Conservation (phyloP, 768 basidiomycete genomes). For the Psilocybe azurescens region DNA sequence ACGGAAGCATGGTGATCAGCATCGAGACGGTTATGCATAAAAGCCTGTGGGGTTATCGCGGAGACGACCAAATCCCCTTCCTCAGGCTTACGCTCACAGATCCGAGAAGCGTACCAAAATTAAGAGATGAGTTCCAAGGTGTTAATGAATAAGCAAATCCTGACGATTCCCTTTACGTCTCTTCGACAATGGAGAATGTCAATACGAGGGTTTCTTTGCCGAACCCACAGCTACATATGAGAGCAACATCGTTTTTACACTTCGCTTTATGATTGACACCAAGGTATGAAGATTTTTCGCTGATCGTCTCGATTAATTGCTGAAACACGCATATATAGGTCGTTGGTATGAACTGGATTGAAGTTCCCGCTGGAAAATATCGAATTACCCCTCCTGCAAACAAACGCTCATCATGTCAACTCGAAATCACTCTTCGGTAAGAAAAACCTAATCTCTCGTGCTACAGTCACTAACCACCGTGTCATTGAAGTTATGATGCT, state of each 20-base stretch:
- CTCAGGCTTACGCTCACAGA: conserved; percentile 82
- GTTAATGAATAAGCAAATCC: neutral
- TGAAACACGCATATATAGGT: conserved; percentile 53
- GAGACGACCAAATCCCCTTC: conserved; percentile 81
- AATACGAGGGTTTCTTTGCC: conserved; percentile 63
- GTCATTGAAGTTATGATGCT: conserved; percentile 66
- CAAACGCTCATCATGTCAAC: conserved; percentile 84
- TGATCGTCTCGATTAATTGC: neutral
- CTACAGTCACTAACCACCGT: no score
- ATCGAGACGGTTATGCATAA: conserved; percentile 69
- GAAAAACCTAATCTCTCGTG: conserved; percentile 6
- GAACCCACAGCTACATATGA: conserved; percentile 78
- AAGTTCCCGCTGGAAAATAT: conserved; percentile 86
- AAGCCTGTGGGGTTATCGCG: conserved; percentile 87
- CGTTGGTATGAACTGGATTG: conserved; percentile 99
- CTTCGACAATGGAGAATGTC: conserved; percentile 78
- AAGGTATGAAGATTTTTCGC: conserved; percentile 54
- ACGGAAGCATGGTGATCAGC: conserved; percentile 45
- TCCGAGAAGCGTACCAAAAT: conserved; percentile 80
- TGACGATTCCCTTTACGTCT: conserved; percentile 44
- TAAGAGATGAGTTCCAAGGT: conserved; percentile 78
- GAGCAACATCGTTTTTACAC: conserved; percentile 89
- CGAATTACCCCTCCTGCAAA: conserved; percentile 56
- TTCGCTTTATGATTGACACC: conserved; percentile 98
- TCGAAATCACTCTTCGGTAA: conserved; percentile 83